These are phyloP conservation scores for Penicillium egyptiacum DNA, from an alignment of 495 filamentous ascomycete genomes.

Conservation along the genomic window DNA sequence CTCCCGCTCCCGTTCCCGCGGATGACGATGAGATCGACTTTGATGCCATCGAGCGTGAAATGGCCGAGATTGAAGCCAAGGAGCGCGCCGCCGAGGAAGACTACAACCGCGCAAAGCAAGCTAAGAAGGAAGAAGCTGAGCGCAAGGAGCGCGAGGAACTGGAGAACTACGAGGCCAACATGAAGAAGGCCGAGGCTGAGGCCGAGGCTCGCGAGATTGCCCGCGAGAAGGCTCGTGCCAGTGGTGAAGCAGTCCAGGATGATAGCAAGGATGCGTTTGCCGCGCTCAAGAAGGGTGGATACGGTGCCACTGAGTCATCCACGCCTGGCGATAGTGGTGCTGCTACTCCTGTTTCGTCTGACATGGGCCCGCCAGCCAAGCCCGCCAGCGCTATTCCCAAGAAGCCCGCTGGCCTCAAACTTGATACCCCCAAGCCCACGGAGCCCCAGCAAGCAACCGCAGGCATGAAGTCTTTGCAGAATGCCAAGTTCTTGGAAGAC, in stretches of 20 bases:
- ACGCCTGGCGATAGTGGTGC: conserved; percentile 56
- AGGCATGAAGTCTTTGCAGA: conserved; percentile 84
- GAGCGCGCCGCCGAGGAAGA: conserved; percentile 60
- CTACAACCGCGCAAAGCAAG: conserved; percentile 59
- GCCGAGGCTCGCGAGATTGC: conserved; percentile 58
- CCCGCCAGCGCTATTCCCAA: conserved; percentile 54
- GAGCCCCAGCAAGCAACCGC: conserved; percentile 90
- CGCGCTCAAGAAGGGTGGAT: conserved; percentile 55
- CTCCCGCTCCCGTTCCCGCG: conserved; percentile 28
- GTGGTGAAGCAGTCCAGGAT: conserved; percentile 35
- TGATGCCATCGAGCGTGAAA: conserved; percentile 52
- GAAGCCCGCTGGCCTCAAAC: conserved; percentile 80
- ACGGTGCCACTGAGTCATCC: conserved; percentile 47
- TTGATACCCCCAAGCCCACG: conserved; percentile 76
- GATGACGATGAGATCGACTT: conserved; percentile 53
- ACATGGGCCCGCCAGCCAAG: conserved; percentile 57
- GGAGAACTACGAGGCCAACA: conserved; percentile 51
- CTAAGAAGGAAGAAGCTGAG: conserved; percentile 61
- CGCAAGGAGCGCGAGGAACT: conserved; percentile 56
- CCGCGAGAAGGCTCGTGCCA: conserved; percentile 41
- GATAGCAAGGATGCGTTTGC: conserved; percentile 53
- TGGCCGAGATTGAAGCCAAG: conserved; percentile 58
- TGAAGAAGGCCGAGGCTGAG: conserved; percentile 58
- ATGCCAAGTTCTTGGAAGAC: conserved; percentile 77
- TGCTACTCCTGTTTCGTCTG: conserved; percentile 55